Evolutionary conservation across 1,284 basidiomycete species (phyloP), one percentile per base, ranked within the genome.

Genomic region (Moesziomyces sp.): DNA sequence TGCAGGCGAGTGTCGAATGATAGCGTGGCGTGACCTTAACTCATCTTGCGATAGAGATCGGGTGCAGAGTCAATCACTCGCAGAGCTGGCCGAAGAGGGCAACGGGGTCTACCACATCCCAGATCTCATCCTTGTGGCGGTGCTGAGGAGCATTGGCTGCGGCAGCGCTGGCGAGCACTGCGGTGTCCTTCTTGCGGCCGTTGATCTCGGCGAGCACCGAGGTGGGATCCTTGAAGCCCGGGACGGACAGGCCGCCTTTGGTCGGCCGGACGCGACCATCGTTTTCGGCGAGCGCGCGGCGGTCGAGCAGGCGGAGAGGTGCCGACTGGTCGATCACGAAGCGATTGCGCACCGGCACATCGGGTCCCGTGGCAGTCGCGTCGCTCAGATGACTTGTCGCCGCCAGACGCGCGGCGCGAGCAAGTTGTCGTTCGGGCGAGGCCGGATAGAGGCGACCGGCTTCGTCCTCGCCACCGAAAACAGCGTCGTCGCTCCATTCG

Each of bases 41-140:
- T 14, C 38, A n/a, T 5, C 18, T 9, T 16, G 19, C 13, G 2
- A 52, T 18, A 19, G n/a, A n/a, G 24, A 34, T 1, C 26, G 26
- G 8, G 8, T 40, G 30, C 30, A 40, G 11, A 13, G 35, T 61
- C 38, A 59, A 13, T 40, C 55, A 74, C 30, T 78, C 73, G 57
- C 69, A 77, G 28, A 78, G 53, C 34, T 46, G 44, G 5, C 72
- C 77, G 26, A 82, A 74, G 16, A 83, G 60, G 2, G 78, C 78
- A 16, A 76, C 77, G 0, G 81, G 78, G 55, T 83, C 81, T 10
- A 81, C 80, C 4, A 83, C 81, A 34, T 83, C 81, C 61, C 70
- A 83, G 43, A 79, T 68, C 48, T 82, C 77, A 30, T 81, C 80
- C 46, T 69, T 76, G 51, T 70, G 70, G 23, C 75, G 70, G 42